These are phyloP conservation scores for Aspergillus sp. DNA, from an alignment of 2,329 filamentous ascomycete genomes.

Conservation along the genomic window DNA sequence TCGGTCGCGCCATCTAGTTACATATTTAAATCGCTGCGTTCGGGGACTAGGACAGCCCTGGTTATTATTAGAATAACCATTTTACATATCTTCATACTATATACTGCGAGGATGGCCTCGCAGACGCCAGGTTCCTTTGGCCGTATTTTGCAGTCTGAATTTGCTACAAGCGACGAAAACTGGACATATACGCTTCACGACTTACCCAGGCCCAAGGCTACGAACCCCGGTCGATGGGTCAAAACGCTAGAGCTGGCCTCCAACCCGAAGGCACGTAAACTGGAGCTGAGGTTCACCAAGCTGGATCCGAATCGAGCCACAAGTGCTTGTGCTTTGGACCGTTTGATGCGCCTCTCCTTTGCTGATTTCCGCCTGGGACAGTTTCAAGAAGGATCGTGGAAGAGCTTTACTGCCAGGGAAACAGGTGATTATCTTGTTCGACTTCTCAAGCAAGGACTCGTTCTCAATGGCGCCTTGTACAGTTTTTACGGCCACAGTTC, in stretches of 20 bases:
- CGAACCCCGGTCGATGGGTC: background rate
- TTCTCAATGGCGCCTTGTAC: background rate
- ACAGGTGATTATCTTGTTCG: background rate
- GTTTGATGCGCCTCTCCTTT: background rate
- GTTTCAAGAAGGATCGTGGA: background rate
- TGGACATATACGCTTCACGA: background rate
- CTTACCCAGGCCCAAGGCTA: background rate
- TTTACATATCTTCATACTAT: too few species aligned
- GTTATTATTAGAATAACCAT: too few species aligned
- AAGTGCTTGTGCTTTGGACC: background rate
- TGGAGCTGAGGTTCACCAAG: background rate
- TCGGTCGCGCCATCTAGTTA: too few species aligned
- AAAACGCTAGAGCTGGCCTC: background rate
- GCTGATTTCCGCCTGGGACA: background rate
- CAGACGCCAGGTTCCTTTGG: background rate
- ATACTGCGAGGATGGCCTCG: background rate
- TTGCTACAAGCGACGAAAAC: background rate
- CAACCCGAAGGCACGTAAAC: background rate
- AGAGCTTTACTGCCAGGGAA: background rate
- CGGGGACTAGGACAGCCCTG: too few species aligned
- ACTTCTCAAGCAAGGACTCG: background rate
- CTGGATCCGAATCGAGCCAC: background rate
- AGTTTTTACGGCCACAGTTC: slow-evolving; percentile 6
- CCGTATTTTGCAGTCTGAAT: background rate
- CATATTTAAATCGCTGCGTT: too few species aligned